Evolutionary conservation across 1,284 basidiomycete genomes (phyloP), one percentile per base, ranked within the genome.

Genomic region (Irpex sp.): DNA sequence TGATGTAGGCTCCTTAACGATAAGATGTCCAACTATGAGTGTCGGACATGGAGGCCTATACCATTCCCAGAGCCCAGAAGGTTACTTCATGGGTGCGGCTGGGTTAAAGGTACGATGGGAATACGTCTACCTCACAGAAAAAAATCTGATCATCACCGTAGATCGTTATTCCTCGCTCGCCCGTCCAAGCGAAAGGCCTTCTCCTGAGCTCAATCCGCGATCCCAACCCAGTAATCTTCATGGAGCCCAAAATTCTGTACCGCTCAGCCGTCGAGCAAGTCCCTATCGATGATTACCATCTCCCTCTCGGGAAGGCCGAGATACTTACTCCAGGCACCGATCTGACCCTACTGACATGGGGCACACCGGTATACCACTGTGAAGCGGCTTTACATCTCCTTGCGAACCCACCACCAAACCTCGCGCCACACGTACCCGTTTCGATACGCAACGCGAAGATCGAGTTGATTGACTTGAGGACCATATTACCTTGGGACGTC

Each of bases 1-100:
- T 76, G 85, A 91, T 63, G 92, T 89, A 4, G 96, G 96, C 8
- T 88, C 87, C 1, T 79, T 98, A 51, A 98, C 96, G 0, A 86
- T 98, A 59, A 88, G 96, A 7, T 89, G 92, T 11, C 94, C 95
- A 1, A 89, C 89, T 15, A 94, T 94, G 87, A 88, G 92, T 11
- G 95, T 97, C 69, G 94, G 95, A 0, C 95, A 97, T 73, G 95
- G 96, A 51, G 96, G 92, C 11, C 76, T 97, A 64, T 98, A 98
- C 74, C 96, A 98, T 73, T 95, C 92, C 3, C 96, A 98, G 76
- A 94, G 92, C 62, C 94, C 95, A 1, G 96, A 98, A 79, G 95
- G 92, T 0, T 98, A 89, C 78, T 98, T 97, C 76, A 86, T 97
- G 79, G 94, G 91, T 56, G 95, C 93, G 1, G 82, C 93, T 0